phyloP scores from a whole-genome alignment of 345 rosid genomes.

The Eucalyptus caleyi region DNA sequence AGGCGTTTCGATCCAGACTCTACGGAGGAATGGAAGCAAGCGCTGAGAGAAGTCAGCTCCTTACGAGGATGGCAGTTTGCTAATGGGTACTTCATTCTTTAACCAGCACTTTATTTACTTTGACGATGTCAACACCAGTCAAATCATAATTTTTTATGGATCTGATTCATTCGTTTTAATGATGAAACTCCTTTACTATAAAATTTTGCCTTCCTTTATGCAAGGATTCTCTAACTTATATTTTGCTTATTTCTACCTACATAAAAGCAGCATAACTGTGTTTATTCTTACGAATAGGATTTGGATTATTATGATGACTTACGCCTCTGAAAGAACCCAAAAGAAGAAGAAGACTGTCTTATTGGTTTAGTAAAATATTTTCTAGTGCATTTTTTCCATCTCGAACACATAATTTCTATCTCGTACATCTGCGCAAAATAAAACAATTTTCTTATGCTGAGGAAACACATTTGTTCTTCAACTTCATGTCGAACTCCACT shows the following conservation, averaged over 20 bases:
- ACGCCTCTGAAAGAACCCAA: no score
- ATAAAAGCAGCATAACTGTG: no score
- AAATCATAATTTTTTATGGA: not conserved
- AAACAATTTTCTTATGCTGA: not conserved
- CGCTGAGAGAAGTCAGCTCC: not conserved
- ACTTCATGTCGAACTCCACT: not conserved
- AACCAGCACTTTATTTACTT: not conserved
- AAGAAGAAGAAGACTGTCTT: no score
- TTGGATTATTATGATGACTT: no score
- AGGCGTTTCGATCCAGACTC: not conserved
- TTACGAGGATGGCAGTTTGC: not conserved
- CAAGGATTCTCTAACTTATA: no score
- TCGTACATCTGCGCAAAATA: not conserved
- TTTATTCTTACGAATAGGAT: no score
- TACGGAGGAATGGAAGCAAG: not conserved
- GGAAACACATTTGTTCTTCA: not conserved
- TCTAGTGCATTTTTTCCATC: rapidly evolving
- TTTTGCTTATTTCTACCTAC: no score
- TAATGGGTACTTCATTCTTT: not conserved
- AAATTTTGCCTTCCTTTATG: no score
- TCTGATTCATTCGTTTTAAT: not conserved
- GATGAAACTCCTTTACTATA: not conserved
- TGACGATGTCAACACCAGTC: not conserved
- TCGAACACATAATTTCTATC: not conserved
- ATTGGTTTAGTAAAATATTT: no score